Conservation (phyloP, 2,329 filamentous ascomycete genomes). For the Diaporthe destruens region DNA sequence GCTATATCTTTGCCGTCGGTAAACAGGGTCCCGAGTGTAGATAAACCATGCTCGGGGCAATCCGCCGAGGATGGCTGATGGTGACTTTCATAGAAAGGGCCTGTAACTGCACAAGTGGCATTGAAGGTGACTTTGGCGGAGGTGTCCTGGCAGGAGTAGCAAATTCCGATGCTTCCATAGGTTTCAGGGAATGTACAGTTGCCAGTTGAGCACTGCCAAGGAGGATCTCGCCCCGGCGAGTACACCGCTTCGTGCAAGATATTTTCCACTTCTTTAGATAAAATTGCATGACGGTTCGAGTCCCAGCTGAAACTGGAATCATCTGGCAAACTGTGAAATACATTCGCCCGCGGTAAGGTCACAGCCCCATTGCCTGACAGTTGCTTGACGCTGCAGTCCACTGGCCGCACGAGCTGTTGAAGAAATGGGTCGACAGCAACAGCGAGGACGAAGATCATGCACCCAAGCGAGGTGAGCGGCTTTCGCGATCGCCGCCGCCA, state of each 20-base stretch:
- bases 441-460: not conserved
- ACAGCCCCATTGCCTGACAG: fast-evolving
- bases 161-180: not conserved
- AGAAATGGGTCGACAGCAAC: not conserved
- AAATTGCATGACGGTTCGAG: too few relatives aligned
- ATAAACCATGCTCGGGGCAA: not conserved
- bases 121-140: fast-evolving
- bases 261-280: not conserved
- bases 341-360: not conserved
- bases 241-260: not conserved
- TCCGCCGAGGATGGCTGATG: not conserved
- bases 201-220: not conserved
- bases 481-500: not conserved
- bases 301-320: too few relatives aligned
- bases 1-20: not conserved
- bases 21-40: not conserved
- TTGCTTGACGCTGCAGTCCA: not conserved
- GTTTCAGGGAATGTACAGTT: not conserved
- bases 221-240: not conserved
- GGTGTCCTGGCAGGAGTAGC: not conserved
- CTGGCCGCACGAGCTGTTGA: not conserved
- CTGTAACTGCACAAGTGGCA: not conserved
- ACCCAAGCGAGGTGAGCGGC: not conserved
- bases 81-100: not conserved
- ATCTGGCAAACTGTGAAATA: too few relatives aligned